phyloP scores from a whole-genome alignment of 345 rosid species.

The Sapria himalayana region DNA sequence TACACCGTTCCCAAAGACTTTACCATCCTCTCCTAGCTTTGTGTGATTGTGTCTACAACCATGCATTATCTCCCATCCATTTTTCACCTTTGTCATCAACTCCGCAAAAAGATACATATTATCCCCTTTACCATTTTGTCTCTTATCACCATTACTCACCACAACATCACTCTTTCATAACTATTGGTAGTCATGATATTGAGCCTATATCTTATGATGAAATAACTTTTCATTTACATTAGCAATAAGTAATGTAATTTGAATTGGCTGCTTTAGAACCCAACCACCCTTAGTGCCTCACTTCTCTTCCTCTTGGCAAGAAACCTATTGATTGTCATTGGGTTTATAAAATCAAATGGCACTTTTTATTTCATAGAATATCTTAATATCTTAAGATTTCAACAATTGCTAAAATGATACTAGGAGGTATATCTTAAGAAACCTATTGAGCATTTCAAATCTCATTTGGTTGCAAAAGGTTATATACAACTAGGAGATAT shows the following conservation, averaged over 20 bases:
- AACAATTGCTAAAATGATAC: background rate
- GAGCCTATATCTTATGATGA: background rate
- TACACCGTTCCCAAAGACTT: too few relatives aligned
- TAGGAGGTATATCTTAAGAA: background rate
- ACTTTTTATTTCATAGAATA: too few relatives aligned
- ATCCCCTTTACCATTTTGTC: background rate
- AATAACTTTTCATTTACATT: background rate
- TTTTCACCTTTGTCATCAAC: background rate
- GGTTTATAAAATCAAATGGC: too few relatives aligned
- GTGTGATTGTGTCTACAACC: too few relatives aligned
- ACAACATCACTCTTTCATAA: background rate
- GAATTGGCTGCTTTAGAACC: background rate
- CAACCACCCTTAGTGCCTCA: background rate
- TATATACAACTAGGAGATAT: background rate
- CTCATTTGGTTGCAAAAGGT: background rate
- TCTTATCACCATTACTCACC: background rate
- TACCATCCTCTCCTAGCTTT: too few relatives aligned
- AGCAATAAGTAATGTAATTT: conserved; percentile 1
- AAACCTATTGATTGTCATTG: background rate
- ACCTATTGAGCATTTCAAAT: background rate
- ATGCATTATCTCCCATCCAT: background rate
- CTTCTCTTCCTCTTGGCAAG: background rate
- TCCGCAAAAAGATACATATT: background rate
- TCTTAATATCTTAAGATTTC: background rate
- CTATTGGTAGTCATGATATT: background rate